Percentiles rank a stretch among this genome's conserved stretches.
Evolutionary conservation across 768 basidiomycete genomes (phyloP).

Genomic region (Panellus pusillus): DNA sequence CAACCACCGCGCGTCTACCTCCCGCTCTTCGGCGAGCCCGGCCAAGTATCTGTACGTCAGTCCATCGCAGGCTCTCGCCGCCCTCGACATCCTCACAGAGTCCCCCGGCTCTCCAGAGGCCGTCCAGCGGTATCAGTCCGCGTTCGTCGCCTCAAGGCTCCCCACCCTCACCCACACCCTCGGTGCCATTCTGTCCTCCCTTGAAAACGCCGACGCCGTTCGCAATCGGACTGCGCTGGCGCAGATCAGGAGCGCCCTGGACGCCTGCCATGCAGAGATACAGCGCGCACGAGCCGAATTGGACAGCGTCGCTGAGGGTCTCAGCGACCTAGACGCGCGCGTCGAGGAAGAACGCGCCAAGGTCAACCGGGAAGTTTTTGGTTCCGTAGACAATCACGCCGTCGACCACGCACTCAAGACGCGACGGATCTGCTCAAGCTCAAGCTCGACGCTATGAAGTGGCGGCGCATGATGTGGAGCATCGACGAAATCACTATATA

Average conservation of each 20-base stretch:
- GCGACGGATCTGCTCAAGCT: slow-evolving; percentile 38
- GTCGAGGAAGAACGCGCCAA: slow-evolving; percentile 41
- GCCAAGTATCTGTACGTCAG: slow-evolving; percentile 49
- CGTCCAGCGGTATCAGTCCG: slow-evolving; percentile 66
- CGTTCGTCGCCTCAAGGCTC: slow-evolving; percentile 59
- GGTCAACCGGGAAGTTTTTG: slow-evolving; percentile 40
- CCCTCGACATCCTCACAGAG: slow-evolving; percentile 47
- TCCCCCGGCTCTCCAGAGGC: slow-evolving; percentile 46
- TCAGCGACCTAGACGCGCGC: slow-evolving; percentile 36
- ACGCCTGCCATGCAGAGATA: slow-evolving; percentile 35
- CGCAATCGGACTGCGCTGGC: slow-evolving; percentile 38
- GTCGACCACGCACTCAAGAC: slow-evolving; percentile 37
- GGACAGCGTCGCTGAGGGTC: slow-evolving; percentile 33
- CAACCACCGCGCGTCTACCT: slow-evolving; percentile 19
- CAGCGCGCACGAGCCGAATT: slow-evolving; percentile 31
- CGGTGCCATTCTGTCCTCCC: slow-evolving; percentile 22
- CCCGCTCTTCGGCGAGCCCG: slow-evolving; percentile 25
- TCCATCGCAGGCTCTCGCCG: slow-evolving; percentile 57
- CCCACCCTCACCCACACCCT: slow-evolving; percentile 47
- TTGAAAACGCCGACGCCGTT: slow-evolving; percentile 26
- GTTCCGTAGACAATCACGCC: slow-evolving; percentile 22
- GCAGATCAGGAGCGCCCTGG: slow-evolving; percentile 41
- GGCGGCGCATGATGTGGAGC: slow-evolving; percentile 46
- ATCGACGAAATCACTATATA: slow-evolving; percentile 47
- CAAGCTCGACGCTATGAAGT: slow-evolving; percentile 44